Conservation (phyloP, 2,329 filamentous ascomycete species). For the Beauveria asiatica region DNA sequence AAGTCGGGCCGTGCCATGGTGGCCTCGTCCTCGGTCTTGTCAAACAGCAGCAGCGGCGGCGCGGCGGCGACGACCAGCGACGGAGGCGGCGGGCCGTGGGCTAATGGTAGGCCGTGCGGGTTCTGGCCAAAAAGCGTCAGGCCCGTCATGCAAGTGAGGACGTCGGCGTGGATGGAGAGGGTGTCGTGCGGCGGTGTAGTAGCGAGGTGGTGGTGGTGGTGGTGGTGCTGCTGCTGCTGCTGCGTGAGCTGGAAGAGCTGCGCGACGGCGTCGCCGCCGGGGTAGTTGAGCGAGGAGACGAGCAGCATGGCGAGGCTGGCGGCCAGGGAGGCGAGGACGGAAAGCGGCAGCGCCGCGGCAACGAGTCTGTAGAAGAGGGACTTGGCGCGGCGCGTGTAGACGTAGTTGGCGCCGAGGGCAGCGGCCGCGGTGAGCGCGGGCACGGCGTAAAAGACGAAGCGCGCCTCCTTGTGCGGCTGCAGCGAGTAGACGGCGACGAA, state of each 20-base stretch:
- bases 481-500: constrained; percentile 78
- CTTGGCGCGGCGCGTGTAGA: constrained; percentile 60
- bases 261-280: constrained; percentile 71
- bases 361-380: constrained; percentile 45
- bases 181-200: constrained; percentile 13
- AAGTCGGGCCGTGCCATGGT: constrained; percentile 41
- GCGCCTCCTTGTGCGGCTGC: constrained; percentile 91
- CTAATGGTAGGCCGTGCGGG: constrained; percentile 27
- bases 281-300: constrained; percentile 85
- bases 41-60: constrained; percentile 31
- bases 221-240: constrained; percentile 1
- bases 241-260: constrained; percentile 35
- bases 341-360: constrained; percentile 47
- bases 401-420: constrained; percentile 61
- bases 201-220: constrained; percentile 12
- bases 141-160: constrained; percentile 62
- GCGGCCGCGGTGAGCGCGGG: constrained; percentile 73
- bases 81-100: constrained; percentile 16
- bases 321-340: constrained; percentile 50
- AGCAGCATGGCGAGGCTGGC: constrained; percentile 61
- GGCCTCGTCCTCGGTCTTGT: constrained; percentile 52
- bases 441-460: constrained; percentile 85
- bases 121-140: constrained; percentile 57
- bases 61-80: constrained; percentile 14
- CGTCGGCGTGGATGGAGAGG: constrained; percentile 52